Evolutionary conservation across 306 rosid species (phyloP), one percentile per base, ranked within the genome.

Genomic region (Castanopsis chinensis): DNA sequence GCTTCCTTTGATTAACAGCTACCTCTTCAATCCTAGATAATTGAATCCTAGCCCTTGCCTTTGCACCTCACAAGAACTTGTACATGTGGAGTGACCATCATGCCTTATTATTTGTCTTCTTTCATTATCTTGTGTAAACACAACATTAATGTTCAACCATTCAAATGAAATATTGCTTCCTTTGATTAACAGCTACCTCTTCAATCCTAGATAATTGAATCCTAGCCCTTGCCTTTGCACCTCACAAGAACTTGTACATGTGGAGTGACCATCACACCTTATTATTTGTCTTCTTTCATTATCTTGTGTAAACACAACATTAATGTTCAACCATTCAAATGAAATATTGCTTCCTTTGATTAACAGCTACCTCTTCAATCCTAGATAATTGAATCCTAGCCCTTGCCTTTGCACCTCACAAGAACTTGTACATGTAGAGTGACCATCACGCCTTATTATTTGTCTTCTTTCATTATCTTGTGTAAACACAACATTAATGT

Each of bases 351-450:
- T 63, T 28, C 18, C 70, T 17, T n/a, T 64, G 2, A 6, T 64
- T 64, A 6, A 2, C 21, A 30, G 5, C 21, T 64, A 30, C 5
- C 70, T 64, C 43, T 28, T 64, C 20, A 18, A 25, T 37, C 45
- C 0, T 37, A 0, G 11, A 37, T 3, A 37, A 37, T 37, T 37
- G 45, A 0, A 37, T 10, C 0, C 0, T 37, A 0, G 3, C 3
- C 11, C 45, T 37, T 37, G 0, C 45, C 45, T 0, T 37, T 37
- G 1, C 1, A 37, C 11, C 45, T 37, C 1, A 0, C 11, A 37
- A 37, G 45, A 37, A 37, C 11, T 2, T 37, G 45, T 8, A 37
- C 3, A 7, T 37, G 3, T 7, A 3, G 3, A 37, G 45, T 7
- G 11, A 37, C 3, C 3, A 37, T 37, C 11, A 0, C 0, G 3